Conservation (phyloP, 352 stramenopile species). For the Pythium phragmitis region DNA sequence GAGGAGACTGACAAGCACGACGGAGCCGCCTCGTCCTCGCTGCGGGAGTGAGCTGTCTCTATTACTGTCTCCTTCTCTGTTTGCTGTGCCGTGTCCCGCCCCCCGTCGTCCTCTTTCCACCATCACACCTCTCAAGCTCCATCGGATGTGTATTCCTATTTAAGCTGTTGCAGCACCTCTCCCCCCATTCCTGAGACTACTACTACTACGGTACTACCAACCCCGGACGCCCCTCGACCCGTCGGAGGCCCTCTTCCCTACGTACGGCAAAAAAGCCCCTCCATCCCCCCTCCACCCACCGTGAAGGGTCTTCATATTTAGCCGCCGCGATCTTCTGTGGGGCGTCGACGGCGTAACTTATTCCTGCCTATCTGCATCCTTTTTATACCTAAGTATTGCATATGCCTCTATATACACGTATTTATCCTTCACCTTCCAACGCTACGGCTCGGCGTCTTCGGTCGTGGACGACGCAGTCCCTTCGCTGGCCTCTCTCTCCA, state of each 20-base stretch:
- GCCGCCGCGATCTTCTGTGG: neutral
- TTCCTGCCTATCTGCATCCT: neutral
- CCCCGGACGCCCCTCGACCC: neutral
- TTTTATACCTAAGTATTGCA: neutral
- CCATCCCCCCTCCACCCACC: too few relatives aligned
- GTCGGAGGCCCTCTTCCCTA: neutral
- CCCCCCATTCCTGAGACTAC: neutral
- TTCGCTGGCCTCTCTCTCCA: conserved; percentile 23
- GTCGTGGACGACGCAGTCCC: conserved; percentile 3
- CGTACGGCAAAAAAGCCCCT: too few relatives aligned
- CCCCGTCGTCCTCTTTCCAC: neutral
- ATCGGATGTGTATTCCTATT: conserved; percentile 7
- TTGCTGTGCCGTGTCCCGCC: neutral
- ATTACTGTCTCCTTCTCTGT: neutral
- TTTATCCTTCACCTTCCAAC: neutral
- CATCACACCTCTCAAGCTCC: neutral
- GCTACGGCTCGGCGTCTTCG: conserved; percentile 12
- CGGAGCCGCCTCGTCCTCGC: neutral
- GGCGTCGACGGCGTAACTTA: conserved; percentile 3
- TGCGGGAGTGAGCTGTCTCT: neutral
- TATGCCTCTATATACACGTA: conserved; percentile 7
- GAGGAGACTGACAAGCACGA: neutral
- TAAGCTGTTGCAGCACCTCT: conserved; percentile 3
- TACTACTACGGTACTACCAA: neutral
- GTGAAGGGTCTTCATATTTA: conserved; percentile 3